These are phyloP conservation scores for Diospyros kaki DNA, from an alignment of 148 eudicot species.

Conservation along the genomic window DNA sequence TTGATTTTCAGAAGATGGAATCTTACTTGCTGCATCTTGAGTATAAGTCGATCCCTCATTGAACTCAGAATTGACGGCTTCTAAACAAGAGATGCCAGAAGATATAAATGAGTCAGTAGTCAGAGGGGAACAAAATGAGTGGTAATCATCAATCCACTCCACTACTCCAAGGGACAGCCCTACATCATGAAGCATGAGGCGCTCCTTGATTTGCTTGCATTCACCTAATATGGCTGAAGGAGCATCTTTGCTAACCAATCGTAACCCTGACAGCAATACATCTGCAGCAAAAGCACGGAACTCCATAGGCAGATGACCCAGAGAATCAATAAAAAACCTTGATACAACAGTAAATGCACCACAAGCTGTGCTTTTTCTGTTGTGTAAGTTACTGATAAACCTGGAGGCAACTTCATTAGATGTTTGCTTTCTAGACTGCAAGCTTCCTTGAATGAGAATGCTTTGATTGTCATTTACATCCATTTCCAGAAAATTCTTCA, in stretches of 20 bases:
- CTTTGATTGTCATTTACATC: constrained; percentile 15
- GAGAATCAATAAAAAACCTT: constrained; percentile 68
- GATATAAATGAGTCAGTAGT: constrained; percentile 19
- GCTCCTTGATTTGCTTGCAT: constrained; percentile 55
- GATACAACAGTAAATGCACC: constrained; percentile 30
- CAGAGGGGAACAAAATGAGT: constrained; percentile 35
- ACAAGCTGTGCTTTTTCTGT: constrained; percentile 19
- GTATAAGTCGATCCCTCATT: constrained; percentile 8
- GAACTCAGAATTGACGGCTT: constrained; percentile 22
- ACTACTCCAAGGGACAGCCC: constrained; percentile 75
- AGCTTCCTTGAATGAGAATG: constrained; percentile 9
- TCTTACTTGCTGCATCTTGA: constrained; percentile 16
- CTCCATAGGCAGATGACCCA: constrained; percentile 69
- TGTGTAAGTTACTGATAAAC: constrained; percentile 12
- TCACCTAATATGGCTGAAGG: constrained; percentile 51
- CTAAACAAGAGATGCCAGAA: constrained; percentile 25
- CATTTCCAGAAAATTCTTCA: constrained; percentile 31
- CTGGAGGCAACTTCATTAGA: constrained; percentile 15
- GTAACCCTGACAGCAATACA: constrained; percentile 72
- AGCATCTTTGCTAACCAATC: constrained; percentile 56
- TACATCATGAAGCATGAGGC: constrained; percentile 80
- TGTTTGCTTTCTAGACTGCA: constrained; percentile 9
- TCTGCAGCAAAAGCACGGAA: constrained; percentile 69
- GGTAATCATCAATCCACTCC: constrained; percentile 85
- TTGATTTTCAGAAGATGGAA: constrained; percentile 20